A percentile compares a stretch with the other conserved stretches of the same genome.
phyloP scores from a whole-genome alignment of 2,329 filamentous ascomycete species.

The Emmonsiellopsis sp. region DNA sequence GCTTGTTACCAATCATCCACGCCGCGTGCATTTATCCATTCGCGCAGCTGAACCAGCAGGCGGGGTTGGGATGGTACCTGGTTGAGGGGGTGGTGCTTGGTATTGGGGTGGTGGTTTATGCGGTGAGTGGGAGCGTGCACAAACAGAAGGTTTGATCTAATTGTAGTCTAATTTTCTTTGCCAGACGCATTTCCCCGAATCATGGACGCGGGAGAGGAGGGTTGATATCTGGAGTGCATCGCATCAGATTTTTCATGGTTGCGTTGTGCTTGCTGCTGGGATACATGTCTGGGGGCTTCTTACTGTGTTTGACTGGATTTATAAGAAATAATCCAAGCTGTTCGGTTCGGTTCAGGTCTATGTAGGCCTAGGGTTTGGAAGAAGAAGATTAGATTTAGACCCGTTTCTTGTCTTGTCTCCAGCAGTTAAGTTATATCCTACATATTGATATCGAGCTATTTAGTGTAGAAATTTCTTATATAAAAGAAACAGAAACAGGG shows the following conservation, averaged over 20 bases:
- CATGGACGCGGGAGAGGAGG: constrained; percentile 27
- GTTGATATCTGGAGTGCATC: constrained; percentile 41
- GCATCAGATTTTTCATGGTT: constrained; percentile 40
- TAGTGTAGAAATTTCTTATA: no score
- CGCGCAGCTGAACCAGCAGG: constrained; percentile 15
- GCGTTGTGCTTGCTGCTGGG: constrained; percentile 35
- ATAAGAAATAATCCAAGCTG: constrained; percentile 34
- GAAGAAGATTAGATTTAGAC: no score
- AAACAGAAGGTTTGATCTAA: neutral
- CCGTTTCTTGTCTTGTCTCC: no score
- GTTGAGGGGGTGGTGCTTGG: constrained; percentile 17
- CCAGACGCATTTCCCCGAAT: constrained; percentile 38
- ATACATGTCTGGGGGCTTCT: constrained; percentile 61
- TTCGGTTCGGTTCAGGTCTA: no score
- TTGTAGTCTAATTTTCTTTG: neutral
- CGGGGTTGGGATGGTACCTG: constrained; percentile 20
- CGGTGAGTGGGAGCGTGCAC: constrained; percentile 11
- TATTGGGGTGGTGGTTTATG: constrained; percentile 16
- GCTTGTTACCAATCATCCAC: constrained; percentile 17
- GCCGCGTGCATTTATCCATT: constrained; percentile 16
- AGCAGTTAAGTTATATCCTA: no score
- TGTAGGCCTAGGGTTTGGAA: no score
- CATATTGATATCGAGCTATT: no score
- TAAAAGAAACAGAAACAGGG: no score
- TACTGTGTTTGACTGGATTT: constrained; percentile 78